Conservation (phyloP, 1,284 basidiomycete genomes). For the Heimioporus punctisporus region DNA sequence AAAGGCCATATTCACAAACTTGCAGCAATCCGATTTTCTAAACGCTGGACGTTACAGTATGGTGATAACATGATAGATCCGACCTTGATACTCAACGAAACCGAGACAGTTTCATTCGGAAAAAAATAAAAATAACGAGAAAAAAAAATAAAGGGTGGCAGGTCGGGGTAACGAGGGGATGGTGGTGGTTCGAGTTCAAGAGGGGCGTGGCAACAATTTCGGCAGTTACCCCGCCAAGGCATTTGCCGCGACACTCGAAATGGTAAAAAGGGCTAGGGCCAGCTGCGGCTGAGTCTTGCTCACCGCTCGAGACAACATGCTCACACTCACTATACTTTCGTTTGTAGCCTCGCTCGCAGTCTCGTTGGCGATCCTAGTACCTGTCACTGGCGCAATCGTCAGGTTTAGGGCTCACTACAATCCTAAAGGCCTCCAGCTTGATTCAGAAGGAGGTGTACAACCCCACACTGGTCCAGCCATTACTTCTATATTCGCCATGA, state of each 20-base stretch:
- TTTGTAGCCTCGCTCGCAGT: conserved; percentile 45
- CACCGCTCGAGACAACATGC: conserved; percentile 23
- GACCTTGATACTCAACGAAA: too few species aligned
- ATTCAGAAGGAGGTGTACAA: conserved; percentile 74
- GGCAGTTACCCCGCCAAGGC: conserved; percentile 25
- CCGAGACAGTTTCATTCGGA: too few species aligned
- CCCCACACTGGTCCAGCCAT: conserved; percentile 76
- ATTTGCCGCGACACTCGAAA: conserved; percentile 27
- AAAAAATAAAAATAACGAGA: too few species aligned
- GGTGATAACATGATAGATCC: background rate
- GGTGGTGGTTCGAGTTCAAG: conserved; percentile 43
- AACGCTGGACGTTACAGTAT: too few species aligned
- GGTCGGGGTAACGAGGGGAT: conserved; percentile 19
- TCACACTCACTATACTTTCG: conserved; percentile 41
- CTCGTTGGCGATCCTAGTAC: conserved; percentile 52
- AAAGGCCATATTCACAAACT: too few species aligned
- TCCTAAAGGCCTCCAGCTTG: conserved; percentile 82
- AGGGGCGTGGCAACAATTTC: conserved; percentile 16
- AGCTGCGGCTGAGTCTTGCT: background rate
- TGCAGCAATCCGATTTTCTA: too few species aligned
- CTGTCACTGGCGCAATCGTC: conserved; percentile 69
- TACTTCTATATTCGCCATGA: conserved; percentile 66
- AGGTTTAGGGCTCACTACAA: conserved; percentile 82
- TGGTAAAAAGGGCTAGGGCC: conserved; percentile 1
- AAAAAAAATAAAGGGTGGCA: background rate